phyloP scores from a whole-genome alignment of 306 rosid species.

The Cucumis hystrix region DNA sequence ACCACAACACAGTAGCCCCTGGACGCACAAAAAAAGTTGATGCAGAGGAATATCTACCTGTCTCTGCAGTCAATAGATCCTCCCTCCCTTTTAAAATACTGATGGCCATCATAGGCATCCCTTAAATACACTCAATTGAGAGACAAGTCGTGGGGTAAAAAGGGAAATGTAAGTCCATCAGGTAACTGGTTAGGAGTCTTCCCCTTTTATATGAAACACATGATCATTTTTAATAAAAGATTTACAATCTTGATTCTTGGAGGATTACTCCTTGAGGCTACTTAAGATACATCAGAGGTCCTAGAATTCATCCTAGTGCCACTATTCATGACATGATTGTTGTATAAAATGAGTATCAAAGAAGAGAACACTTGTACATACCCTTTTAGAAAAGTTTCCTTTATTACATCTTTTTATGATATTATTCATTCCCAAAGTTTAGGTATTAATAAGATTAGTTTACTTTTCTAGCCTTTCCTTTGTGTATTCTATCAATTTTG shows the following conservation, averaged over 20 bases:
- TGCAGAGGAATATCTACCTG: not conserved
- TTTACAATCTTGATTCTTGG: too few species aligned
- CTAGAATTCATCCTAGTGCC: not conserved
- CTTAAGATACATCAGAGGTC: too few species aligned
- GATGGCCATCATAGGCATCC: not conserved
- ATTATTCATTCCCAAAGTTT: not conserved
- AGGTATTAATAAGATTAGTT: not conserved
- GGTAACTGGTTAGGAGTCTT: not conserved
- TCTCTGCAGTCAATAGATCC: not conserved
- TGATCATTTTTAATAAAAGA: too few species aligned
- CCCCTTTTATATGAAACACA: too few species aligned
- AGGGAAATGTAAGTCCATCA: not conserved
- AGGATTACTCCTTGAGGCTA: too few species aligned
- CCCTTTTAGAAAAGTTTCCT: not conserved
- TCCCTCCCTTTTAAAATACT: not conserved
- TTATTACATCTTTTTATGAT: not conserved
- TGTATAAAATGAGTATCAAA: not conserved
- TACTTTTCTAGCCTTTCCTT: not conserved
- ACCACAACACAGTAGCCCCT: not conserved
- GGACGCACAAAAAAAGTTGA: not conserved
- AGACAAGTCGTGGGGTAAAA: not conserved
- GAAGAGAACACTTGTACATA: not conserved
- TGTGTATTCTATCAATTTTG: not conserved
- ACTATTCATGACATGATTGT: not conserved
- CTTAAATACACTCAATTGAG: not conserved